phyloP scores from a whole-genome alignment of 129 eudicot genomes.

The Chrysanthemum seticuspe region DNA sequence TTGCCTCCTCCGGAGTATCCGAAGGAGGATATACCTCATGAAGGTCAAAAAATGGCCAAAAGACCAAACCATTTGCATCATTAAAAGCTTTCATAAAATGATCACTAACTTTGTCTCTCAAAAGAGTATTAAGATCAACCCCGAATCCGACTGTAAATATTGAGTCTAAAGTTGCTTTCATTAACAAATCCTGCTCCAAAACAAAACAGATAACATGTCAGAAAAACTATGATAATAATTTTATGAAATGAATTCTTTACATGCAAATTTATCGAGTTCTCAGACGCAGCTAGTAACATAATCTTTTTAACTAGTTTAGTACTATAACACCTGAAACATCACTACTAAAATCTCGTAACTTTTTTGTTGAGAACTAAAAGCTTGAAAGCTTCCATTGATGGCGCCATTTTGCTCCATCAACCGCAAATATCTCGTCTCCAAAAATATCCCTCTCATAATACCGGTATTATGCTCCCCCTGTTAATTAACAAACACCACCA shows the following conservation, averaged over 20 bases:
- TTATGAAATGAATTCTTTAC: background rate
- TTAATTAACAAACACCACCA: conserved; percentile 3
- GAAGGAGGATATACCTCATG: no score
- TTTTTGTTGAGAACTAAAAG: conserved; percentile 48
- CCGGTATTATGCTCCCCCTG: conserved; percentile 41
- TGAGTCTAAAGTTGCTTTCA: conserved; percentile 16
- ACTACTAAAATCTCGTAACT: conserved; percentile 48
- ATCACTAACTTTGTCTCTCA: conserved; percentile 1
- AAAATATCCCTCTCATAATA: conserved; percentile 41
- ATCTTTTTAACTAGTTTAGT: conserved; percentile 41
- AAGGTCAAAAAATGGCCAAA: background rate
- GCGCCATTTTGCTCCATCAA: conserved; percentile 59
- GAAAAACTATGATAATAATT: background rate
- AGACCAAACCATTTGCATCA: conserved; percentile 8
- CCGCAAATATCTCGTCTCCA: conserved; percentile 66
- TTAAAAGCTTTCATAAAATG: background rate
- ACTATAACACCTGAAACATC: conserved; percentile 34
- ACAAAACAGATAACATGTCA: background rate
- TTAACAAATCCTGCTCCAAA: background rate
- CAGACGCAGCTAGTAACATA: conserved; percentile 15
- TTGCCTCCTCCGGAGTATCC: no score
- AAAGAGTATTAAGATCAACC: conserved; percentile 7
- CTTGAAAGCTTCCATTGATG: conserved; percentile 67
- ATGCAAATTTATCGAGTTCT: background rate
- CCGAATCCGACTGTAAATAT: conserved; percentile 13